phyloP scores from a whole-genome alignment of 768 basidiomycete species.

The Calocera viscosa region DNA sequence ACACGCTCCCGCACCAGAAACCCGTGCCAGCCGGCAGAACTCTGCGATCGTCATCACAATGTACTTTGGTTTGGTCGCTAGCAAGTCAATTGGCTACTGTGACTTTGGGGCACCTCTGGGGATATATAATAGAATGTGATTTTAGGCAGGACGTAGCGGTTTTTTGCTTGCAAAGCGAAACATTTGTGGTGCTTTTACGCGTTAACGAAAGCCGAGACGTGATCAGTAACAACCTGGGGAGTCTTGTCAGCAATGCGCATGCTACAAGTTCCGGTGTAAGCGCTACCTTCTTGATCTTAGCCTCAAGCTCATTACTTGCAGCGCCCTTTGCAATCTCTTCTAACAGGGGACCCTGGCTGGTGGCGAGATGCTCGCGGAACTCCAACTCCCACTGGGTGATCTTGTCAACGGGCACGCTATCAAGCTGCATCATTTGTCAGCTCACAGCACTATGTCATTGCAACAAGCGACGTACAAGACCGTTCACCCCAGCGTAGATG shows the following conservation, averaged over 20 bases:
- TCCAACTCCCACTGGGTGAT: slow-evolving; percentile 87
- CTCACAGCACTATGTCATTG: neutral
- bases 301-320: slow-evolving; percentile 83
- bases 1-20: neutral
- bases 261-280: slow-evolving; percentile 6
- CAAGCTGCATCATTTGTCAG: slow-evolving; percentile 44
- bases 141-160: neutral
- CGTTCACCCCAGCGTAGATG: slow-evolving; percentile 99
- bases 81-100: neutral
- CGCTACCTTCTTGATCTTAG: slow-evolving; percentile 73
- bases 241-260: neutral
- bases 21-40: no score
- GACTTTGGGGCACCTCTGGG: neutral
- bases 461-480: slow-evolving; percentile 52
- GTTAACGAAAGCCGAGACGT: slow-evolving; percentile 66
- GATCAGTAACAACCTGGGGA: slow-evolving; percentile 55
- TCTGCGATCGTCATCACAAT: neutral
- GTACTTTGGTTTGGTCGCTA: neutral
- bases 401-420: slow-evolving; percentile 87
- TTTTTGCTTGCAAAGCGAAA: slow-evolving; percentile 3
- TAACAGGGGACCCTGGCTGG: slow-evolving; percentile 63
- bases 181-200: slow-evolving; percentile 5
- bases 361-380: slow-evolving; percentile 76
- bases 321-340: slow-evolving; percentile 71
- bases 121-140: slow-evolving; percentile 8